Percentiles rank a stretch among this genome's conserved stretches.
These are phyloP conservation scores for Boechera divaricarpa DNA, from an alignment of 345 rosid species.

Conservation along the genomic window DNA sequence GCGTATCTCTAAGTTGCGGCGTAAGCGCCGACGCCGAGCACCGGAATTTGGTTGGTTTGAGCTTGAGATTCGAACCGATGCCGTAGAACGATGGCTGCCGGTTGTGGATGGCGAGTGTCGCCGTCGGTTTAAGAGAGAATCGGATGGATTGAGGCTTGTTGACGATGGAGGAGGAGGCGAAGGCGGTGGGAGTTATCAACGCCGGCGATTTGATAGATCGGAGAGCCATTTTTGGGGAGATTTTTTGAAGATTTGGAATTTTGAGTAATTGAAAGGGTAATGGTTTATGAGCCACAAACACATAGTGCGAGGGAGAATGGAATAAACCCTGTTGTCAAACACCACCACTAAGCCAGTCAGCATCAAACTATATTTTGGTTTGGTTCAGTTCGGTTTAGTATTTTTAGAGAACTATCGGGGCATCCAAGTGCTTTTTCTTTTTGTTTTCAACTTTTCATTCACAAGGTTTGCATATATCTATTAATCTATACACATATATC, in stretches of 20 bases:
- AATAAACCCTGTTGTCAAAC: conserved; percentile 26
- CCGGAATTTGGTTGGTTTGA: conserved; percentile 28
- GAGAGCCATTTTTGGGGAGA: conserved; percentile 38
- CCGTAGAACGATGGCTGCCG: conserved; percentile 13
- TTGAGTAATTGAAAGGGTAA: conserved; percentile 9
- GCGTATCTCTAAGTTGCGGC: conserved; percentile 72
- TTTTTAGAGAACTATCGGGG: too few species aligned
- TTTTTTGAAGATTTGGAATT: conserved; percentile 1
- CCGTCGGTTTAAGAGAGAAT: conserved; percentile 21
- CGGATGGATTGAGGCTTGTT: conserved; percentile 26
- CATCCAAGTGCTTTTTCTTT: too few species aligned
- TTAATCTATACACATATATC: too few species aligned
- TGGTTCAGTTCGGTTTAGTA: not conserved
- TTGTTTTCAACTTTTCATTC: too few species aligned
- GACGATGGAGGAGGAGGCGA: not conserved
- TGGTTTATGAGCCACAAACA: conserved; percentile 30
- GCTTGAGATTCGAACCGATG: conserved; percentile 24
- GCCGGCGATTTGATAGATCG: conserved; percentile 40
- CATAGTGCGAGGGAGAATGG: not conserved
- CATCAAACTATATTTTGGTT: too few species aligned
- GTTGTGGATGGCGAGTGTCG: conserved; percentile 19
- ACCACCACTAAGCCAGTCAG: not conserved
- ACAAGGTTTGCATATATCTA: too few species aligned
- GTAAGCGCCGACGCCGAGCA: conserved; percentile 58
- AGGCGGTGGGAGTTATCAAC: conserved; percentile 4